Percentiles rank a stretch among this genome's conserved stretches.
phyloP scores from a whole-genome alignment of 495 filamentous ascomycete species.

The Talaromyces stipitatus region DNA sequence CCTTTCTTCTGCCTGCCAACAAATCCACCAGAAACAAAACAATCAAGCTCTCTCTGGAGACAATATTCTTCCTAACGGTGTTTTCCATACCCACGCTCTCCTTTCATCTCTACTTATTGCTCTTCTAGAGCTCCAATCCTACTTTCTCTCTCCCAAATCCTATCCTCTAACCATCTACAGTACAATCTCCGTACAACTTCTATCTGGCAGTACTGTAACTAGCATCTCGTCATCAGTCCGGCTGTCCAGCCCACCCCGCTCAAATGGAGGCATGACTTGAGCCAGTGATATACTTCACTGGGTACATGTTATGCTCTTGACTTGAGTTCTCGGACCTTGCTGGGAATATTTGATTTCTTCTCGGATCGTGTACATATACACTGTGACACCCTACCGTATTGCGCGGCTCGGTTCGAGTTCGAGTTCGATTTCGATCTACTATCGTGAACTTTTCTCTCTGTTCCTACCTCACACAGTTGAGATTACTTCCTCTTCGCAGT shows the following conservation, averaged over 20 bases:
- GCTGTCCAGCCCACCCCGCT: slow-evolving; percentile 2
- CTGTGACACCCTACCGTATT: not conserved
- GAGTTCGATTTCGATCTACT: not conserved
- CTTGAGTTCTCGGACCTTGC: not conserved
- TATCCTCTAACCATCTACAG: not conserved
- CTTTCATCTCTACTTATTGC: not conserved
- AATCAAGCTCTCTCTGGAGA: not conserved
- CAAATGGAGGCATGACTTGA: slow-evolving; percentile 4
- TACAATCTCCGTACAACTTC: not conserved
- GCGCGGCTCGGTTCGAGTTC: not conserved
- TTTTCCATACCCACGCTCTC: not conserved
- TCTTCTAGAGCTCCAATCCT: not conserved
- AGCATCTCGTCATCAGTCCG: slow-evolving; percentile 1
- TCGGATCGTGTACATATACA: not conserved
- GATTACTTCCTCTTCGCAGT: too few relatives aligned
- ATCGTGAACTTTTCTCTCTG: not conserved
- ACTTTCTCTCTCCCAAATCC: not conserved
- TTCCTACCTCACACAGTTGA: too few relatives aligned
- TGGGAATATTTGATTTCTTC: not conserved
- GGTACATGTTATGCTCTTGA: not conserved
- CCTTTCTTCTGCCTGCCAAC: not conserved
- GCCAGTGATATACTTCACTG: slow-evolving; percentile 1
- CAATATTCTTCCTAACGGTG: not conserved
- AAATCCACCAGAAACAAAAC: slow-evolving; percentile 1
- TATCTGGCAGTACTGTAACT: not conserved